These are phyloP conservation scores for Polygonum aviculare DNA, from an alignment of 148 eudicot species.

Conservation along the genomic window DNA sequence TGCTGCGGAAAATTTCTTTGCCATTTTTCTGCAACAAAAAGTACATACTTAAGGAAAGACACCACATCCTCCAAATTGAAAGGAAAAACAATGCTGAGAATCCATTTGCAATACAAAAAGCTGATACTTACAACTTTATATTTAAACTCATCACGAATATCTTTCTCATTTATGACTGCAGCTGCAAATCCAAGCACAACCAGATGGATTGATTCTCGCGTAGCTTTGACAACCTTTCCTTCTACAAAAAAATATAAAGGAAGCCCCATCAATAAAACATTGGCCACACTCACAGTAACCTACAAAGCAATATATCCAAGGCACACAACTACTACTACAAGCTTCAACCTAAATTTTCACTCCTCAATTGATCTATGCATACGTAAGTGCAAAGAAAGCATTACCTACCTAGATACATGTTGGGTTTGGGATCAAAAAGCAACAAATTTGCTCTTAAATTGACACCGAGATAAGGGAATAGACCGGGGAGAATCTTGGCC, in stretches of 20 bases:
- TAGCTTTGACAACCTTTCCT: constrained; percentile 80
- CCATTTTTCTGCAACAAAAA: constrained; percentile 47
- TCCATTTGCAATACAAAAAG: not conserved
- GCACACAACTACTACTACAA: not conserved
- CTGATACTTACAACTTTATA: constrained; percentile 44
- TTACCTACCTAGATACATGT: constrained; percentile 82
- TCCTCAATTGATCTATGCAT: not conserved
- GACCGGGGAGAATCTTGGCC: constrained; percentile 59
- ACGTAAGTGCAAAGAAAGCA: not conserved
- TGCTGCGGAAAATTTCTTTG: constrained; percentile 47
- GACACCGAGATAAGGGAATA: constrained; percentile 60
- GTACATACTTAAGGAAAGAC: not conserved
- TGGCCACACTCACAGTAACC: not conserved
- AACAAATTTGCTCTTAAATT: constrained; percentile 43
- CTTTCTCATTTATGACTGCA: constrained; percentile 57
- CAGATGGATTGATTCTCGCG: constrained; percentile 65
- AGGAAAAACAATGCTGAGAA: not conserved
- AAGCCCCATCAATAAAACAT: not conserved
- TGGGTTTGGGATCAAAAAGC: constrained; percentile 69
- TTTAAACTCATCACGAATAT: constrained; percentile 69
- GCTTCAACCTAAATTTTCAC: not conserved
- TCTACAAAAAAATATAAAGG: constrained; percentile 29
- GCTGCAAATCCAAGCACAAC: constrained; percentile 90
- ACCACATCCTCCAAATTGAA: not conserved
- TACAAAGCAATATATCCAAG: not conserved